Evolutionary conservation across 1,139 yeast genomes (phyloP), one percentile per base, ranked within the genome.

Genomic region (Protomyces macrosporus): DNA sequence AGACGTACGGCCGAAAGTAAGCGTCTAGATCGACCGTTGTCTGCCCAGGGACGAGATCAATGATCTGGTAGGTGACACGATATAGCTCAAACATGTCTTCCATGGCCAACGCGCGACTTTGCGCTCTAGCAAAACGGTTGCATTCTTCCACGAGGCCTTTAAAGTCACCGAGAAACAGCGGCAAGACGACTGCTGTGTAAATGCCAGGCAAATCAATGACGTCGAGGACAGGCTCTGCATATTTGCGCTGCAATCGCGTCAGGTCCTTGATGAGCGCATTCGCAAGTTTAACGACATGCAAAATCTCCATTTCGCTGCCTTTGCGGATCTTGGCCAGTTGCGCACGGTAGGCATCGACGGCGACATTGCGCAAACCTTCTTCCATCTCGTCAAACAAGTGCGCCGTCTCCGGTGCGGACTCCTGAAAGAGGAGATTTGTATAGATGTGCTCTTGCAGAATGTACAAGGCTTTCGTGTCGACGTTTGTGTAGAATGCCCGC

Each of bases 71-170:
- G 10, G 88, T 75, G 10, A 82, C 78, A 53, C 78, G 77, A 72
- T 87, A 88, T 2, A 85, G 78, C 52, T 83, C 84, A 40, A 85
- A 72, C 14, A 89, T 84, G 70, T 86, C 90, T 3, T 81, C 81
- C 67, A 83, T 82, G 1, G 84, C 68, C 16, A 74, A 56, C 7
- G 70, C 73, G 39, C 74, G 71, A 5, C 73, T 52, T 9, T 70
- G 65, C 35, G 72, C 72, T 3, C 73, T 70, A 9, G 67, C 65
- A 1, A 69, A 71, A 5, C 72, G 64, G 60, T 74, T 72, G 4
- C 76, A 52, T n/a, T 73, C 74, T 33, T 45, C 54, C n/a, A 55
- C 16, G 4, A 57, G 50, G 7, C 45, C 37, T 32, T 39, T 37
- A 10, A 55, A 42, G 16, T 56, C 62, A 1, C 16, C 16, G 6